Evolutionary conservation across 495 filamentous ascomycete species (phyloP).

Genomic region (Penicillium atrosanguineum): DNA sequence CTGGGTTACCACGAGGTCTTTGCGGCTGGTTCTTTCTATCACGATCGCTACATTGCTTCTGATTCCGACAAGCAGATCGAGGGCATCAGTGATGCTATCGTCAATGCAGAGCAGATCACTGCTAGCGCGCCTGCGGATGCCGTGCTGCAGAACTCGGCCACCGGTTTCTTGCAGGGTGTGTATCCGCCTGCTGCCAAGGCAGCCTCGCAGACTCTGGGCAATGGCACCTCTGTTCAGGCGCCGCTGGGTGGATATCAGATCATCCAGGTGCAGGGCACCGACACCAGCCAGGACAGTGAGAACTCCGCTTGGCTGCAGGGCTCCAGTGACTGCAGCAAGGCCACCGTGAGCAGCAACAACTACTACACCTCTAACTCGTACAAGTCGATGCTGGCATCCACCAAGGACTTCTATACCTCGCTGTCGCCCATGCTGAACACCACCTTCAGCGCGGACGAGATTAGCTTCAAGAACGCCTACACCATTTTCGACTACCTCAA

Average conservation of each 20-base stretch:
- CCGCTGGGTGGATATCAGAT: slow-evolving; percentile 62
- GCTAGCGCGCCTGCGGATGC: slow-evolving; percentile 56
- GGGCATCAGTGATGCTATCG: slow-evolving; percentile 54
- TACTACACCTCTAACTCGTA: slow-evolving; percentile 67
- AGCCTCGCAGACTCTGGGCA: slow-evolving; percentile 41
- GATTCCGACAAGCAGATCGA: slow-evolving; percentile 50
- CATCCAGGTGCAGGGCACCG: slow-evolving; percentile 48
- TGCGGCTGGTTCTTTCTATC: slow-evolving; percentile 59
- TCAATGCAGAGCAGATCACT: slow-evolving; percentile 57
- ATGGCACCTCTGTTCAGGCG: slow-evolving; percentile 51
- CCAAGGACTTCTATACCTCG: slow-evolving; percentile 61
- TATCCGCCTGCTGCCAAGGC: slow-evolving; percentile 56
- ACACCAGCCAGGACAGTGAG: slow-evolving; percentile 49
- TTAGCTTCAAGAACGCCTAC: slow-evolving; percentile 72
- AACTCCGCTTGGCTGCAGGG: slow-evolving; percentile 58
- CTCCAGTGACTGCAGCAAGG: slow-evolving; percentile 57
- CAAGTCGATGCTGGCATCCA: slow-evolving; percentile 47
- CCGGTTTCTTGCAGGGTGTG: slow-evolving; percentile 60
- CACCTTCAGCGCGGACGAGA: slow-evolving; percentile 50
- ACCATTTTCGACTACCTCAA: slow-evolving; percentile 58
- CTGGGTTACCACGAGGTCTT: slow-evolving; percentile 63
- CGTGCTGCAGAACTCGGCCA: slow-evolving; percentile 59
- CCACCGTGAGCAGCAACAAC: slow-evolving; percentile 64
- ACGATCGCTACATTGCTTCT: slow-evolving; percentile 56
- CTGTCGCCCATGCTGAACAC: slow-evolving; percentile 60